A percentile compares a stretch with the other conserved stretches of the same genome.
Conservation (phyloP, 805 yeast genomes). For the Blastobotrys peoriensis region DNA sequence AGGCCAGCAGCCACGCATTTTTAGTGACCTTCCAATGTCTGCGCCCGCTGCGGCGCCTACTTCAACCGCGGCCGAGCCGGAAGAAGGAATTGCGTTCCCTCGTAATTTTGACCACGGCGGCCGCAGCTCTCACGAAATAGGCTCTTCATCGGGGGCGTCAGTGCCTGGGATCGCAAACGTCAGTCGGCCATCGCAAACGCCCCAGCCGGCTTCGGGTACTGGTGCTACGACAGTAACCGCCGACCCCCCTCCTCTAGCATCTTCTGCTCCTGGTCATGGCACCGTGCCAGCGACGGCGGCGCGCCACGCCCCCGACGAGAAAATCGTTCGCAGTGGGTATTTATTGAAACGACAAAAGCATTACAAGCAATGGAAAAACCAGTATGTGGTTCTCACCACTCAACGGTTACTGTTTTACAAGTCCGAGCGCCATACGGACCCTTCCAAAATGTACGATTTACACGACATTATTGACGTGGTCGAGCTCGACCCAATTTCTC, state of each 20-base stretch:
- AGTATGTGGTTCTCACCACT: conserved; percentile 40
- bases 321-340: conserved; percentile 38
- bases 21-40: not conserved
- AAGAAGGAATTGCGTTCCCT: conserved; percentile 2
- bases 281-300: conserved; percentile 1
- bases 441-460: conserved; percentile 8
- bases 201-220: not conserved
- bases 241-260: not conserved
- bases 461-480: conserved; percentile 31
- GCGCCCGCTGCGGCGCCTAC: not conserved
- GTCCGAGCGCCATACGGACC: conserved; percentile 20
- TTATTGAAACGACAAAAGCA: conserved; percentile 37
- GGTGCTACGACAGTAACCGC: too few relatives aligned
- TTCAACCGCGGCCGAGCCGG: not conserved
- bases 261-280: not conserved
- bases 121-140: not conserved
- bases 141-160: not conserved
- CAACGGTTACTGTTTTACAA: conserved; percentile 38
- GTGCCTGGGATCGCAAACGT: not conserved
- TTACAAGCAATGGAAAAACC: conserved; percentile 44
- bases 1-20: not conserved
- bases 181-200: not conserved
- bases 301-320: conserved; percentile 29
- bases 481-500: conserved; percentile 44
- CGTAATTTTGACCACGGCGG: not conserved